A percentile compares a stretch with the other conserved stretches of the same genome.
Evolutionary conservation across 768 basidiomycete species (phyloP).

Genomic region (Mycena galericulata): DNA sequence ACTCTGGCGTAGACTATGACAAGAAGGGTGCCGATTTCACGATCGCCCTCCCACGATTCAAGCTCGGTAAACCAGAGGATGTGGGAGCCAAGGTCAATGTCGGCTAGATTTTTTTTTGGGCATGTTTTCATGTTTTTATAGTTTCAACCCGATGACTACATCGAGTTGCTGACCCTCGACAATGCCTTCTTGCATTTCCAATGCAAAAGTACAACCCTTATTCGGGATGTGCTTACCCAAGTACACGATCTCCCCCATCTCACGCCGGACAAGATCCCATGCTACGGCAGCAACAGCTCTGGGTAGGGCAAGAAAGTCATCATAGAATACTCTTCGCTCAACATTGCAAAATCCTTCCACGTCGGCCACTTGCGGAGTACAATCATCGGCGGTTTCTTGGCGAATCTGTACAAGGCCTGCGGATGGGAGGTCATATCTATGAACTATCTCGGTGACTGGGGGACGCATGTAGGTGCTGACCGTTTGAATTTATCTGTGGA

Average conservation of each 20-base stretch:
- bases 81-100: constrained; percentile 34
- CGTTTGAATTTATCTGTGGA: not conserved
- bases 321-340: constrained; percentile 54
- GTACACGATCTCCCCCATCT: constrained; percentile 4
- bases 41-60: constrained; percentile 60
- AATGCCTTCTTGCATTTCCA: not conserved
- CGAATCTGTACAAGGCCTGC: constrained; percentile 52
- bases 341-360: constrained; percentile 60
- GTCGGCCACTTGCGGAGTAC: constrained; percentile 55
- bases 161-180: not conserved
- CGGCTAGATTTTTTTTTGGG: not conserved
- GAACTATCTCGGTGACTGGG: constrained; percentile 44
- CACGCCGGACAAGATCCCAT: not conserved
- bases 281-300: constrained; percentile 48
- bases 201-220: too few species aligned
- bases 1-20: constrained; percentile 32
- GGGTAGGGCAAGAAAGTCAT: constrained; percentile 47
- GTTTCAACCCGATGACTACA: not conserved
- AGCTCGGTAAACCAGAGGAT: constrained; percentile 55
- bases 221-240: constrained; percentile 5
- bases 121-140: not conserved
- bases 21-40: constrained; percentile 59
- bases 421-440: constrained; percentile 52
- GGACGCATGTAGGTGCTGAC: constrained; percentile 2
- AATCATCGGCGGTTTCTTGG: constrained; percentile 56